Base-by-base conservation (phyloP, 495 filamentous ascomycete species). In the Penicillium argentinense region DNA sequence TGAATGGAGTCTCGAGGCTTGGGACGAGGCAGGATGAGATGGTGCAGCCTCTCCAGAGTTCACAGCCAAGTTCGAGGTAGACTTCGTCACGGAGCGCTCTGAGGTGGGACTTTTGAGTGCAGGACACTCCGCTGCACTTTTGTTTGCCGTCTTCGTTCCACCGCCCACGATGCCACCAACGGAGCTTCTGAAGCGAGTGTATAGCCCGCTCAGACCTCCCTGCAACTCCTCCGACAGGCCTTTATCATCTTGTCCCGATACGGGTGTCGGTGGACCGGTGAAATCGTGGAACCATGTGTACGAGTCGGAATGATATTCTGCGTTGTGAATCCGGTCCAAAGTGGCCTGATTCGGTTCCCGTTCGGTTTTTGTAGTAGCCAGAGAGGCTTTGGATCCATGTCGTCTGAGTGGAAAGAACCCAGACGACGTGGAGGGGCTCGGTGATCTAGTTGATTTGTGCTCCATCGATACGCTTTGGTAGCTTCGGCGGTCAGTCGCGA, bases 211-310 rank as follows among this genome's bases (percentile, higher is more conserved):
- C 24, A 97, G 64, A 1, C 91, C 89, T 57, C 89, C 85, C 40
- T 91, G 88, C 4, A 90, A 62, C 38, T 93, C 89, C 12, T 82
- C 81, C 12, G 85, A 73, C 16, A 86, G 69, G 7, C 78, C 77
- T 59, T 88, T 90, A 33, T 69, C 80, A 51, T 95, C 89, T 18
- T 67, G 64, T 13, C 69, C 66, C 3, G 80, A 71, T 13, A 70
- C 64, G 0, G 80, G 63, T 17, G 58, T 60, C 4, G 76, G 75
- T 8, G 75, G 77, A 33, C 64, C 69, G 0, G 75, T 75, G 45
- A 93, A 88, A 38, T 95, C 90, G 66, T 91, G 91, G 69, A 97
- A 97, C 14, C 87, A 89, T 8, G 89, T 96, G 9, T 95, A 72
- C 25, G 79, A 76, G 24, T 85, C 85, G 9, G 87, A 86, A 50